phyloP scores from a whole-genome alignment of 2,329 filamentous ascomycete genomes.

The Xylaria sp. region DNA sequence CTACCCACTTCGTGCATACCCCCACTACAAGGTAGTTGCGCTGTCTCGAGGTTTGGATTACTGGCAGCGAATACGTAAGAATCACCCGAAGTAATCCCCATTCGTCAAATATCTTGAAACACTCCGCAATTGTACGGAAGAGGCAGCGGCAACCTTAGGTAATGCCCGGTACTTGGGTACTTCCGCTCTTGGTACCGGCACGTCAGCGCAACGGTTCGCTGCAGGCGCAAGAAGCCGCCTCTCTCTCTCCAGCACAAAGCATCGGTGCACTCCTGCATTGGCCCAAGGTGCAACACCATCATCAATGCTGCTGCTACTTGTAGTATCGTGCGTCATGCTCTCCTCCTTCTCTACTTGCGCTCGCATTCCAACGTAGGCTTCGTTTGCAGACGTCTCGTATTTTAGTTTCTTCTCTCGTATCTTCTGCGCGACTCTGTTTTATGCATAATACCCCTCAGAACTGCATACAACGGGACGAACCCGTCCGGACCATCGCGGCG shows the following conservation, averaged over 20 bases:
- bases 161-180: too few relatives aligned
- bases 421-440: slow-evolving; percentile 6
- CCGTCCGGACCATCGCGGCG: neutral
- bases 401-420: neutral
- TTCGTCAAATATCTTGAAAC: slow-evolving; percentile 1
- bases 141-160: too few relatives aligned
- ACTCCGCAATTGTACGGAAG: neutral
- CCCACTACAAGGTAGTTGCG: too few relatives aligned
- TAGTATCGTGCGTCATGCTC: neutral
- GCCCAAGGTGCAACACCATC: slow-evolving; percentile 3
- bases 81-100: slow-evolving; percentile 11
- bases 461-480: neutral
- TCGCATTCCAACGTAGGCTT: neutral
- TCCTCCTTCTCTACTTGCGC: neutral
- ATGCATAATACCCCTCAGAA: slow-evolving; percentile 3
- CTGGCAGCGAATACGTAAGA: neutral
- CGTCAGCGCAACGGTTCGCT: slow-evolving; percentile 4
- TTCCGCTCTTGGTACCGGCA: neutral
- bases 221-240: neutral
- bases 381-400: neutral
- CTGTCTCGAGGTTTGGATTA: neutral
- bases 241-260: neutral
- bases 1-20: too few relatives aligned
- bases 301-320: neutral
- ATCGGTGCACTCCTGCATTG: neutral